Conservation (phyloP, 1,284 basidiomycete genomes). For the Ceratobasidium sp. region DNA sequence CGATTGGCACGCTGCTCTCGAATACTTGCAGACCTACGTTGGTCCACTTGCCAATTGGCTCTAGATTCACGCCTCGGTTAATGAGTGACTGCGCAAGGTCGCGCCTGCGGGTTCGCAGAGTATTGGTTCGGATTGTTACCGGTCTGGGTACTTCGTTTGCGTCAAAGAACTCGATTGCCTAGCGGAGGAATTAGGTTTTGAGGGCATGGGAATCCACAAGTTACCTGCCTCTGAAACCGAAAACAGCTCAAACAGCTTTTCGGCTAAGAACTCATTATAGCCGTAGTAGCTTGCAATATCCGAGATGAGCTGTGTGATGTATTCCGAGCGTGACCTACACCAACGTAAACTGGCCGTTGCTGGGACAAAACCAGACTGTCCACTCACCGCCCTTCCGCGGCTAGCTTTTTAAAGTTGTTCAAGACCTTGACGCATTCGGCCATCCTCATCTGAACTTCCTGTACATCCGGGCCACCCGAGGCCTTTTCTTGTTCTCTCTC, state of each 20-base stretch:
- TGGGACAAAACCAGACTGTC: slow-evolving; percentile 1
- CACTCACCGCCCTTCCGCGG: slow-evolving; percentile 73
- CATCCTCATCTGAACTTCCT: slow-evolving; percentile 88
- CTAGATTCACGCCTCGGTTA: slow-evolving; percentile 95
- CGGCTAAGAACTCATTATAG: slow-evolving; percentile 94
- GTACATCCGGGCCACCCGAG: slow-evolving; percentile 76
- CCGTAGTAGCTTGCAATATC: slow-evolving; percentile 97
- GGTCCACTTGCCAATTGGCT: slow-evolving; percentile 98
- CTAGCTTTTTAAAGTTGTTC: slow-evolving; percentile 73
- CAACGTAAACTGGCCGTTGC: slow-evolving; percentile 42
- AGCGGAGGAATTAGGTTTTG: slow-evolving; percentile 39
- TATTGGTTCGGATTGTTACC: slow-evolving; percentile 98
- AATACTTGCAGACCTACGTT: slow-evolving; percentile 99
- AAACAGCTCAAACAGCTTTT: slow-evolving; percentile 95
- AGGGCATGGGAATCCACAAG: slow-evolving; percentile 1
- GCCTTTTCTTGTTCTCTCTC: slow-evolving; percentile 83
- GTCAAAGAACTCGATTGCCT: slow-evolving; percentile 99
- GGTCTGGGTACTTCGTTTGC: slow-evolving; percentile 96
- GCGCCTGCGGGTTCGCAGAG: slow-evolving; percentile 88
- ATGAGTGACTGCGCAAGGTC: slow-evolving; percentile 95
- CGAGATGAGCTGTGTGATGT: slow-evolving; percentile 84
- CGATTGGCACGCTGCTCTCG: slow-evolving; percentile 94
- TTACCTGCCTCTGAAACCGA: slow-evolving; percentile 83
- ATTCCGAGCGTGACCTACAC: slow-evolving; percentile 82
- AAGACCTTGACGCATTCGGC: slow-evolving; percentile 85